These are phyloP conservation scores for Acer campestre DNA, from an alignment of 345 rosid species.

Conservation along the genomic window DNA sequence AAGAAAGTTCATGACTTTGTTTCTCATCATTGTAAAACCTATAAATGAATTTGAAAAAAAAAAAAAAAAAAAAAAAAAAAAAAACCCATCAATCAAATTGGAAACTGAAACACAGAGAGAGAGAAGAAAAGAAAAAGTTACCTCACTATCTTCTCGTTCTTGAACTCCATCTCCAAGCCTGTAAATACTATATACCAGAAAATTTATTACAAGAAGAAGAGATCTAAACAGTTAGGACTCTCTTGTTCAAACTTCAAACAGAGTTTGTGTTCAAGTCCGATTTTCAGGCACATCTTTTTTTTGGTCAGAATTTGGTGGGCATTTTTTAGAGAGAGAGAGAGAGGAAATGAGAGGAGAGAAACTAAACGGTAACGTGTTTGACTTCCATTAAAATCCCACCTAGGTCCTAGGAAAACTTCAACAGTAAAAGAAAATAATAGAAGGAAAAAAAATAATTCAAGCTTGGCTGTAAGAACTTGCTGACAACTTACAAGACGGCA, in stretches of 20 bases:
- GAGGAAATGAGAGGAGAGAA: slow-evolving; percentile 11
- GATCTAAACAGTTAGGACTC: slow-evolving; percentile 6
- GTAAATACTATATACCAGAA: background rate
- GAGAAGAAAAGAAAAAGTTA: slow-evolving; percentile 8
- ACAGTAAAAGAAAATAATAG: slow-evolving; percentile 9
- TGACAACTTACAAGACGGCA: background rate
- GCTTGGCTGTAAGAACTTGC: background rate
- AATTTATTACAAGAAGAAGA: background rate
- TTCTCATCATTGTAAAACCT: slow-evolving; percentile 56
- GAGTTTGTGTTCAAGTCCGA: slow-evolving; percentile 15
- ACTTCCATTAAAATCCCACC: slow-evolving; percentile 33
- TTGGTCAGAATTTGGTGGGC: background rate
- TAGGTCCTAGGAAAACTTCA: slow-evolving; percentile 11
- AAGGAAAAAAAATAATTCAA: no score
- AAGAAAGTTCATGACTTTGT: slow-evolving; percentile 28
- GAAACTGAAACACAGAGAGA: slow-evolving; percentile 7
- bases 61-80: background rate
- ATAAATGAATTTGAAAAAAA: slow-evolving; percentile 13
- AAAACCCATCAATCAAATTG: background rate
- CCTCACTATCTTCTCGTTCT: slow-evolving; percentile 60
- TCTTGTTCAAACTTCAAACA: slow-evolving; percentile 19
- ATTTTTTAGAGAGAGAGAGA: slow-evolving; percentile 18
- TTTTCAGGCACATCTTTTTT: slow-evolving; percentile 11
- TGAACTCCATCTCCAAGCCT: slow-evolving; percentile 40
- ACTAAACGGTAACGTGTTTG: slow-evolving; percentile 17